Evolutionary conservation across 768 basidiomycete genomes (phyloP).

Genomic region (Kwoniella dendrophila): DNA sequence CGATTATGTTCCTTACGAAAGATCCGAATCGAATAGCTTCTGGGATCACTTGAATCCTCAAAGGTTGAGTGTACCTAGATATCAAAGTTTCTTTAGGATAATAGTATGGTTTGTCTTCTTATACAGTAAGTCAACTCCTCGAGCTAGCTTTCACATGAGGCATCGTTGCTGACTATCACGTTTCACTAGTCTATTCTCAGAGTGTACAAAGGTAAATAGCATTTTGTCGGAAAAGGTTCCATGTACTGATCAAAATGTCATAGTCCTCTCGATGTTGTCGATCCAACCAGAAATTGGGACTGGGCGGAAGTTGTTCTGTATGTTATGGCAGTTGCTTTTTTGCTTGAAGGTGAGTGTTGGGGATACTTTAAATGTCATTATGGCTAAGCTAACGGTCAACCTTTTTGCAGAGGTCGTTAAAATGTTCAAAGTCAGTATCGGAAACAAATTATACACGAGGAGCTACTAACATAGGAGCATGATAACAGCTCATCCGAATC

Average conservation of each 20-base stretch:
- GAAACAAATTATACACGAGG: not conserved
- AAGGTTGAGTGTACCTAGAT: constrained; percentile 81
- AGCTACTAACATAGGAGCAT: constrained; percentile 5
- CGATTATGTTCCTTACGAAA: constrained; percentile 73
- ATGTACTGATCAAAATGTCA: constrained; percentile 70
- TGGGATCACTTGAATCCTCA: constrained; percentile 75
- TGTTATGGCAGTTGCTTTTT: constrained; percentile 72
- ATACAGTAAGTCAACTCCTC: constrained; percentile 28
- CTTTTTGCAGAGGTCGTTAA: constrained; percentile 52
- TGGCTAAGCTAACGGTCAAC: not conserved
- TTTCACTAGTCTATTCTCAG: constrained; percentile 47
- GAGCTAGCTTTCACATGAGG: not conserved
- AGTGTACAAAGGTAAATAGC: constrained; percentile 41
- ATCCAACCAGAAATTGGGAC: constrained; percentile 67
- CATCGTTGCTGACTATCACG: constrained; percentile 1
- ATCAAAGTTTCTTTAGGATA: constrained; percentile 82
- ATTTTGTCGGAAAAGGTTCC: not conserved
- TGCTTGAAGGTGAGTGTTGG: constrained; percentile 68
- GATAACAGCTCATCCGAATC: constrained; percentile 64
- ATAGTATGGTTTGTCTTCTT: constrained; percentile 51
- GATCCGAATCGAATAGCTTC: constrained; percentile 62
- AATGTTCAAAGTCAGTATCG: constrained; percentile 62
- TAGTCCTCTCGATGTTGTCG: constrained; percentile 73
- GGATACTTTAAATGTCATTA: not conserved
- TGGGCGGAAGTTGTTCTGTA: constrained; percentile 80